Evolutionary conservation across 1,284 basidiomycete genomes (phyloP), one percentile per base, ranked within the genome.

Genomic region (Trametes pubescens): DNA sequence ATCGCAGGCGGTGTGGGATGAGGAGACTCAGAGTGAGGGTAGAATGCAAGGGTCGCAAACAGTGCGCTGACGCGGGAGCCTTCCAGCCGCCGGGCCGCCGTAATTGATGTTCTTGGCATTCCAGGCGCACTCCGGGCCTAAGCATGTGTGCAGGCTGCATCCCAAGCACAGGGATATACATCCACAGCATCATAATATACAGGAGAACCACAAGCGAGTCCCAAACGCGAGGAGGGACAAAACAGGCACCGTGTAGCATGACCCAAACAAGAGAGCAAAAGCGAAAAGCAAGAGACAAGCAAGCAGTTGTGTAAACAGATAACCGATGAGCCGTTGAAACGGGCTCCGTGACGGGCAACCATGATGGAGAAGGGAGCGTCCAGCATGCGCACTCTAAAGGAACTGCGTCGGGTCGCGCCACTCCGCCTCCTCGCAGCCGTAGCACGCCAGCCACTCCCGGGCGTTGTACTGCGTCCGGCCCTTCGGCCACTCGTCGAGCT

Each of bases 381-480:
- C 22, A 38, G 40, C 26, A 38, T 4, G 8, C 5, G 29, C 18
- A 10, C 4, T 5, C 38, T 55, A 74, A 21, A 73, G 65, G 55
- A 76, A 76, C 57, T 76, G 72, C 16, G 71, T 69, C 9, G 74
- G 71, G 62, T 73, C 68, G 32, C 73, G 66, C 74, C 74, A 76
- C 63, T 76, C 74, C 16, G 73, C 73, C 56, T 73, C 70, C 61
- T 59, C 67, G 61, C 74, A 76, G 16, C 70, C 74, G 38, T 65
- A 73, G 78, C 85, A 86, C 71, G 89, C 86, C 29, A 90, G 75
- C 87, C 86, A 89, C 68, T 89, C 86, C 10, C 74, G 76, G 5
- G 79, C 78, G 66, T 87, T 83, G 68, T 84, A 86, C 64, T 79
- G 74, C 34, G 80, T 81, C 29, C 86, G 75, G 55, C 82, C 73